phyloP scores from a whole-genome alignment of 2,329 filamentous ascomycete genomes.

The Ceratocystis variospora region DNA sequence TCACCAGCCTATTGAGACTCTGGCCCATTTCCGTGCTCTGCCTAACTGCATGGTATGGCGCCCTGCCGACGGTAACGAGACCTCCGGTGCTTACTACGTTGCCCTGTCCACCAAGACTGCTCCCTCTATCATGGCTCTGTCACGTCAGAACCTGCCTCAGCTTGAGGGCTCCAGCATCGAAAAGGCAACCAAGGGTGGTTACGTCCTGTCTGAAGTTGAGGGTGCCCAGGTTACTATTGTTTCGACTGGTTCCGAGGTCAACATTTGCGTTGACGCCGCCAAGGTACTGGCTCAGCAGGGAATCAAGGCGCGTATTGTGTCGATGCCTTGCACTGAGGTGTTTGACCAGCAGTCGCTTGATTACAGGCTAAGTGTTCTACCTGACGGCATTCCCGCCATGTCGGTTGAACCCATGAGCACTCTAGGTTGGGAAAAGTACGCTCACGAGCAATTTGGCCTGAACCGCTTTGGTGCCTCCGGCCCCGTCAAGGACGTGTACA shows the following conservation, averaged over 20 bases:
- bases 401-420: conserved; percentile 96
- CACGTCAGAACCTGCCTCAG: conserved; percentile 95
- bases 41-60: conserved; percentile 99
- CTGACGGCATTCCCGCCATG: conserved; percentile 83
- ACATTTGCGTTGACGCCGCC: conserved; percentile 81
- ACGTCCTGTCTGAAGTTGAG: conserved; percentile 73
- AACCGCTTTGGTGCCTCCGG: conserved; percentile 98
- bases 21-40: conserved; percentile 94
- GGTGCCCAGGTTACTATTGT: conserved; percentile 78
- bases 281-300: conserved; percentile 81
- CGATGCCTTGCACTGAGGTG: conserved; percentile 91
- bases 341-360: conserved; percentile 91
- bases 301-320: conserved; percentile 81
- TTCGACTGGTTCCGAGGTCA: conserved; percentile 91
- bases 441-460: conserved; percentile 97
- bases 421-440: conserved; percentile 97
- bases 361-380: conserved; percentile 83
- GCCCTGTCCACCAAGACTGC: conserved; percentile 80
- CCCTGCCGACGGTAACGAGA: conserved; percentile 96
- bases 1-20: conserved; percentile 97
- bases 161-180: conserved; percentile 88
- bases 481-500: conserved; percentile 96
- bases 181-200: conserved; percentile 86
- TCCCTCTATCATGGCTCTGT: conserved; percentile 84
- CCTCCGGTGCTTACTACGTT: conserved; percentile 92